Evolutionary conservation across 768 basidiomycete genomes (phyloP), one percentile per base, ranked within the genome.

Genomic region (Psilocybe cubensis): DNA sequence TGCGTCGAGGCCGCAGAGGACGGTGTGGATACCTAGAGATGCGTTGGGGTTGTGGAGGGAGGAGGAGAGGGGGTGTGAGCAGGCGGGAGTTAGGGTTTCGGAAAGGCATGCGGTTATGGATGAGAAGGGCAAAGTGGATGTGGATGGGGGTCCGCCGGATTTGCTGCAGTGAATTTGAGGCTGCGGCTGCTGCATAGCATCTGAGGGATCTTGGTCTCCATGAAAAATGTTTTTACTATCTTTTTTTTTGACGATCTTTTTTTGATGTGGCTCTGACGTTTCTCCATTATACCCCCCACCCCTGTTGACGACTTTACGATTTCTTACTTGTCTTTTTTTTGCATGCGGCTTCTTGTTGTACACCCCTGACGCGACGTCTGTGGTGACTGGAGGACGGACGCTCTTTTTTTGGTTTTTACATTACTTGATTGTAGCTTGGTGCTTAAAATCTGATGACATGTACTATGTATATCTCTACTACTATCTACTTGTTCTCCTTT

Each of bases 11-110:
- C 85, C 90, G 45, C 92, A 94, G 73, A 80, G 87, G 60, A 78
- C 85, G 4, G 76, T 98, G 28, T 98, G 96, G 96, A 71, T 98
- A 52, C 92, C 96, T 20, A 72, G 75, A 35, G 96, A 98, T 68
- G 63, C 72, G 21, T 74, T 84, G n/a, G 86, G 87, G 8, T 66
- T 94, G 52, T 72, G 76, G 33, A 83, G 83, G 58, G 84, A 79
- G 76, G 67, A 69, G 75, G 84, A 82, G 61, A 68, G 74, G 59
- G 83, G 72, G 60, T 87, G 87, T 68, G 80, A 81, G 68, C 91
- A 91, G 20, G 78, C 80, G 20, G 71, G 72, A 11, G 81, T 92
- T 6, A 76, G 79, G 56, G 77, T 88, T 14, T 65, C 68, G 31
- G 76, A 76, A n/a, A 60, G 51, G 17, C 54, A 69, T 54, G 66